A percentile compares a stretch with the other conserved stretches of the same genome.
These are phyloP conservation scores for Tolypocladium tundrense DNA, from an alignment of 2,329 filamentous ascomycete species.

Conservation along the genomic window DNA sequence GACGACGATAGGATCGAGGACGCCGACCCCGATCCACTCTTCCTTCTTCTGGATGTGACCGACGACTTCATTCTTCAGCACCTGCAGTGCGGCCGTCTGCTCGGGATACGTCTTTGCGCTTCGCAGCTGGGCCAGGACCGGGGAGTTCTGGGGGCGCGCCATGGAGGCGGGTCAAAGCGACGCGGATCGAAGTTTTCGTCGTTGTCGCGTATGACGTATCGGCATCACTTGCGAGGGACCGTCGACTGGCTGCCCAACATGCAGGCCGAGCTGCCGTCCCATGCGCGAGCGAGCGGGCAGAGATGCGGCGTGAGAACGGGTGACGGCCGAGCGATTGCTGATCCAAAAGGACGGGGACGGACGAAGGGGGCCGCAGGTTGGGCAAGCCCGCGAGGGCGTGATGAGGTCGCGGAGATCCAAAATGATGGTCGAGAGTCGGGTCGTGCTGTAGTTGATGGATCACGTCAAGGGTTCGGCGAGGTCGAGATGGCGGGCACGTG, in stretches of 20 bases:
- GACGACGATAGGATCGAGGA: slow-evolving; percentile 48
- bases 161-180: slow-evolving; percentile 25
- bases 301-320: neutral
- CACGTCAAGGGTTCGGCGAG: neutral
- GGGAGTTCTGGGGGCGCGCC: slow-evolving; percentile 41
- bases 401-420: neutral
- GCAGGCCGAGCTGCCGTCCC: neutral
- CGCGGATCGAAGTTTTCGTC: slow-evolving; percentile 2
- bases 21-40: slow-evolving; percentile 59
- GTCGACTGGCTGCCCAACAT: neutral
- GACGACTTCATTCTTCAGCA: slow-evolving; percentile 80
- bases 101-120: slow-evolving; percentile 40
- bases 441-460: neutral
- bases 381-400: neutral
- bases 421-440: neutral
- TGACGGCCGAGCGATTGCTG: neutral
- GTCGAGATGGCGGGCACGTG: neutral
- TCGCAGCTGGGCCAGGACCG: slow-evolving; percentile 47
- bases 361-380: neutral
- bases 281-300: neutral
- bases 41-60: slow-evolving; percentile 85
- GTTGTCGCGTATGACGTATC: slow-evolving; percentile 3
- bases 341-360: neutral
- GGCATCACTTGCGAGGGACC: slow-evolving; percentile 5
- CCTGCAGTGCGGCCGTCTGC: slow-evolving; percentile 52